phyloP scores from a whole-genome alignment of 2,329 filamentous ascomycete species.

The Ophiostoma sp. region DNA sequence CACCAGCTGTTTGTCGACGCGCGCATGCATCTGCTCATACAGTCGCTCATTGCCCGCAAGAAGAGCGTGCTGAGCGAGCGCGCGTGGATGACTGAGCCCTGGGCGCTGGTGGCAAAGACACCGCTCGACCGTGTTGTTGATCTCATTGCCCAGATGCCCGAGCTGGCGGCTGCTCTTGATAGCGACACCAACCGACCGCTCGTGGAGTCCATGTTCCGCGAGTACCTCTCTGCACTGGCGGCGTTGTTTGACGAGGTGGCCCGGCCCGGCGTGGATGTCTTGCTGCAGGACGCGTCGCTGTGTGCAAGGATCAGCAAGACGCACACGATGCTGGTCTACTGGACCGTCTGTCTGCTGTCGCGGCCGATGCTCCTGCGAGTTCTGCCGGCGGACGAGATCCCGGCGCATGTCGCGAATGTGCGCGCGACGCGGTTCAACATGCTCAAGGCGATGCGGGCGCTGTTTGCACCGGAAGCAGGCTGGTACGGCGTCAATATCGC shows the following conservation, averaged over 20 bases:
- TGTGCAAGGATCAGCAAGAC: not conserved
- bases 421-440: not conserved
- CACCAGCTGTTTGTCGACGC: not conserved
- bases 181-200: no score
- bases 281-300: not conserved
- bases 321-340: not conserved
- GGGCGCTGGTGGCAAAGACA: not conserved
- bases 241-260: not conserved
- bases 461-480: not conserved
- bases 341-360: not conserved
- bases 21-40: not conserved
- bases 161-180: not conserved
- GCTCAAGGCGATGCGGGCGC: not conserved
- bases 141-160: not conserved
- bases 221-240: not conserved
- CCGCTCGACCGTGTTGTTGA: not conserved
- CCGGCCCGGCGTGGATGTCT: not conserved
- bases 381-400: not conserved
- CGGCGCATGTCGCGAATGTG: not conserved
- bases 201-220: not conserved
- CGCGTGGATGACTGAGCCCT: not conserved
- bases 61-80: not conserved
- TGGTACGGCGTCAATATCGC: slow-evolving; percentile 20
- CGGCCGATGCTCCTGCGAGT: not conserved
- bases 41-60: not conserved